phyloP scores from a whole-genome alignment of 179 eudicot genomes.

The Heliamphora pulchella region DNA sequence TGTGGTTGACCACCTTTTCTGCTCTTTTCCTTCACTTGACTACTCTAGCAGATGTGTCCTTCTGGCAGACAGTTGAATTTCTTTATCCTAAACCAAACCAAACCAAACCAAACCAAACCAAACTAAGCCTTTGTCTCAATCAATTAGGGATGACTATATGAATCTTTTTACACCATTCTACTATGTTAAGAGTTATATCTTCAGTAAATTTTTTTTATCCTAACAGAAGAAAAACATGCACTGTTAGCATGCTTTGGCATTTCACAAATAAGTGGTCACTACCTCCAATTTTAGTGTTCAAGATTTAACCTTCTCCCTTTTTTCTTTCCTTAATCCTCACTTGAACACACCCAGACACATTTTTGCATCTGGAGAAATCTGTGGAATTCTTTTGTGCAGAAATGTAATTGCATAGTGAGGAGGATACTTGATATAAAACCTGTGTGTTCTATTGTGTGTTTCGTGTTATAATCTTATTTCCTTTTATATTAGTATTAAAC shows the following conservation, averaged over 20 bases:
- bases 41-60: neutral
- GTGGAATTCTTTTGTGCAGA: neutral
- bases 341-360: neutral
- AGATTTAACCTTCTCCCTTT: neutral
- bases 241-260: neutral
- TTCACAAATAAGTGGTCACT: neutral
- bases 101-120: too few species aligned
- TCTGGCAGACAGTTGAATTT: neutral
- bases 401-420: neutral
- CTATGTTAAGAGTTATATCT: too few species aligned
- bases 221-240: neutral
- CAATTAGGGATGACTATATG: too few species aligned
- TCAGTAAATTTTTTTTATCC: neutral
- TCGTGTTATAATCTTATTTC: neutral
- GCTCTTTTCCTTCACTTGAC: neutral
- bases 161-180: too few species aligned
- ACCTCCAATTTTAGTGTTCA: neutral
- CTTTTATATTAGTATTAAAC: neutral
- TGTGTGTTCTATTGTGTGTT: neutral
- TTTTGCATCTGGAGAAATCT: conserved; percentile 5
- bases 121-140: too few species aligned
- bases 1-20: too few species aligned
- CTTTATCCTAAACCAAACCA: too few species aligned
- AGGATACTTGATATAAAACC: neutral
- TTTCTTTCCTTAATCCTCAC: neutral